Evolutionary conservation across 192 early-diverging fungal genomes (phyloP).

Genomic region (Dissophora ornata): DNA sequence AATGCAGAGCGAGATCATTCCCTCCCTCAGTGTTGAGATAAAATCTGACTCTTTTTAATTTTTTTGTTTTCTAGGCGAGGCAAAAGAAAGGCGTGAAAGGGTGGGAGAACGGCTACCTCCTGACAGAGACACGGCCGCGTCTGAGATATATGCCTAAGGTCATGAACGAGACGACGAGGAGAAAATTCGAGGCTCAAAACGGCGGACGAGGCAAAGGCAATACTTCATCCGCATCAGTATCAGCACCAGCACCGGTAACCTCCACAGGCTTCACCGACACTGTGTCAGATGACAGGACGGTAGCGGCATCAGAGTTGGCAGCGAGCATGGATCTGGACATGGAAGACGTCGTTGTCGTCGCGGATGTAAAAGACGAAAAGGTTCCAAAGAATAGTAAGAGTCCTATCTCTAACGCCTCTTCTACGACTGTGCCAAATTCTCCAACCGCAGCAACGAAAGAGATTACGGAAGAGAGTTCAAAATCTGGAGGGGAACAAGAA

Average conservation of each 20-base stretch:
- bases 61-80: neutral
- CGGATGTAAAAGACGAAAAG: constrained; percentile 3
- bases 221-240: neutral
- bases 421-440: neutral
- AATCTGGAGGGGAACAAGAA: neutral
- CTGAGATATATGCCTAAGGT: constrained; percentile 50
- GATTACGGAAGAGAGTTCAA: neutral
- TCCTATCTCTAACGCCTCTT: neutral
- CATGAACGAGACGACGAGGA: constrained; percentile 19
- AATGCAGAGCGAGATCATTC: too few relatives aligned
- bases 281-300: too few relatives aligned
- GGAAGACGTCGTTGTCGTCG: constrained; percentile 9
- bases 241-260: neutral
- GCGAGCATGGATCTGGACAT: constrained; percentile 9
- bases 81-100: neutral
- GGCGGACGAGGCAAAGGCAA: neutral
- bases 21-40: too few relatives aligned
- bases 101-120: constrained; percentile 24
- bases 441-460: neutral
- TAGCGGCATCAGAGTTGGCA: neutral
- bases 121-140: constrained; percentile 43
- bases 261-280: too few relatives aligned
- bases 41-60: too few relatives aligned
- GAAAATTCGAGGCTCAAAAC: constrained; percentile 18
- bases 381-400: neutral